Percentiles rank a stretch among this genome's conserved stretches.
Evolutionary conservation across 495 filamentous ascomycete species (phyloP).

Genomic region (Talaromyces nanjingensis): DNA sequence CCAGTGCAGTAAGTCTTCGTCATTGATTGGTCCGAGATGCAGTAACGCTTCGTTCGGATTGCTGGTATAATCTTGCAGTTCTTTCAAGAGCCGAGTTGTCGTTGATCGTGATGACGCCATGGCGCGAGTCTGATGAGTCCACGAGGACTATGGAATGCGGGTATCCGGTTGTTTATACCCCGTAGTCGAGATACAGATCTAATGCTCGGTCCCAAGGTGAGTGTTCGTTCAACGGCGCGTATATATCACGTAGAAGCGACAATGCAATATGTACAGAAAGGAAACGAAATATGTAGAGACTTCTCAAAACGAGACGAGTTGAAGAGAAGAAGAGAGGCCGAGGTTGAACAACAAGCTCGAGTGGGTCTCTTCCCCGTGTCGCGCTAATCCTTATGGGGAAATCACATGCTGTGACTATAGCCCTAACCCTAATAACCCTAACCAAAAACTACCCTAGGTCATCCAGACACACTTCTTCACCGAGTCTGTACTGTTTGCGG

Average conservation of each 20-base stretch:
- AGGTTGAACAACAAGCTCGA: slow-evolving; percentile 3
- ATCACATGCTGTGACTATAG: background rate
- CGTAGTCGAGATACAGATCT: background rate
- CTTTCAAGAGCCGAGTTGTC: slow-evolving; percentile 57
- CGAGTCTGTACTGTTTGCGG: no score
- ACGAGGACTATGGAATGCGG: background rate
- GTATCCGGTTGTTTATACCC: background rate
- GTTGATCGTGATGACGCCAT: slow-evolving; percentile 27
- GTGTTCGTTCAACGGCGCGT: background rate
- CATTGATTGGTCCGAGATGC: slow-evolving; percentile 59
- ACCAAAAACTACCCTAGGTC: no score
- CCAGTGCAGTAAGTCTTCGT: slow-evolving; percentile 69
- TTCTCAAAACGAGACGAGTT: background rate
- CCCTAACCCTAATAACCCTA: background rate
- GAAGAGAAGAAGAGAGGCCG: background rate
- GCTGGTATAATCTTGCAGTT: slow-evolving; percentile 52
- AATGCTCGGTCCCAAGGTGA: background rate
- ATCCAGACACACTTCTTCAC: background rate
- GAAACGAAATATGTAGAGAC: background rate
- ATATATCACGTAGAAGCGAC: background rate
- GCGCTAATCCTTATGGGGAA: background rate
- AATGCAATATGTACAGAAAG: background rate
- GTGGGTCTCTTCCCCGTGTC: background rate
- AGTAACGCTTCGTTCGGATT: slow-evolving; percentile 49
- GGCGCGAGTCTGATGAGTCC: background rate